Base-by-base conservation (phyloP, 352 stramenopile species). In the Globisporangium paddicum region DNA sequence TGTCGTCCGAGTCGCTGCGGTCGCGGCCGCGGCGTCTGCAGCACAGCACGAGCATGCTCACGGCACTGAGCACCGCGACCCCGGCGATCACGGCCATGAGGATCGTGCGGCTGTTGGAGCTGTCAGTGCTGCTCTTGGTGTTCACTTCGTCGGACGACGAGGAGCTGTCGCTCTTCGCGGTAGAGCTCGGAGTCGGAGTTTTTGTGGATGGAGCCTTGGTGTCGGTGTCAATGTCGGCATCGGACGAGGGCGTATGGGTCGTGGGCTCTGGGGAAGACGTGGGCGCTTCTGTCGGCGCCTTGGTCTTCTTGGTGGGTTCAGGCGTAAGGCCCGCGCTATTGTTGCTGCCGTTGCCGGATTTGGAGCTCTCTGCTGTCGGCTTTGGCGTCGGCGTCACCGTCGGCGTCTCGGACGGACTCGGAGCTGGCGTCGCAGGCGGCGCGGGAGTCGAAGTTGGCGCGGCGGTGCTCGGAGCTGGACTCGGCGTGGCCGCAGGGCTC, bases 41-140 rank as follows among this genome's bases (percentile, higher is more conserved):
- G 46, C 51, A 66, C 26, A 58, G 49, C 37, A 45, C 42, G 23
- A 66, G 30, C 16, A 66, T 34, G 10, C 44, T 47, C 23, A 66
- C 34, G 44, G 51, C n/a, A 26, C 60, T 45, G 44, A 61, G 18
- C 35, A 35, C 50, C 13, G 50, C 60, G 46, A 60, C 45, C 4
- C 28, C 45, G 10, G 46, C 60, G 52, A 66, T 25, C 45, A 57
- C 60, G 6, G 46, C 46, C 42, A 60, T 55, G 51, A 61, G 19
- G 30, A 66, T 60, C 42, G 60, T 56, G 51, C 44, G 51, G 34
- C 26, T 50, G 13, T 46, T 55, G 6, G 45, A 28, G 25, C 14
- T 32, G 5, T 3, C 13, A 19, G 1, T 45, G n/a, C 21, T 25
- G 44, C 10, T 66, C 23, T 41, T 42, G 37, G n/a, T 66, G 44